Evolutionary conservation across 1,139 yeast genomes (phyloP).

Genomic region (Pichia sp.): DNA sequence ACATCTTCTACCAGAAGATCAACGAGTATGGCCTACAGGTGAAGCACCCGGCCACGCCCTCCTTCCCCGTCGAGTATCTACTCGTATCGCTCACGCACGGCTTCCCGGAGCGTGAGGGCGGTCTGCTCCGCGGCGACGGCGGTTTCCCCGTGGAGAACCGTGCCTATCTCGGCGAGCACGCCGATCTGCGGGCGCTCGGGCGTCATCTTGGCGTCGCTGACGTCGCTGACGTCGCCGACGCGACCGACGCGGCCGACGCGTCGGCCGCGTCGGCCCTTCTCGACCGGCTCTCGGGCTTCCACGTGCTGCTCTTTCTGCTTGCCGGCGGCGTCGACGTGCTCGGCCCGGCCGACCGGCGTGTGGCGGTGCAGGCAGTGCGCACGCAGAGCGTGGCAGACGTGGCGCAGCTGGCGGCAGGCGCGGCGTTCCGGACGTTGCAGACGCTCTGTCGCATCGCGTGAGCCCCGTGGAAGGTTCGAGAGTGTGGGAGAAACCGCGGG

Average conservation of each 20-base stretch:
- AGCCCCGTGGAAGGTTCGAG: not conserved
- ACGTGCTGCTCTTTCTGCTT: slow-evolving; percentile 2
- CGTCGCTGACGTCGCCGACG: not conserved
- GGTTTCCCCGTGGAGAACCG: slow-evolving; percentile 75
- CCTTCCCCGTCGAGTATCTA: slow-evolving; percentile 91
- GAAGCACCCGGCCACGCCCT: slow-evolving; percentile 87
- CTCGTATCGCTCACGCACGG: slow-evolving; percentile 90
- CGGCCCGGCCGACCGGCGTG: not conserved
- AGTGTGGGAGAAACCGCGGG: too few species aligned
- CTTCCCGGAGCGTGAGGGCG: slow-evolving; percentile 63
- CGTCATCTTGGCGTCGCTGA: not conserved
- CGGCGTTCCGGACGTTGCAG: slow-evolving; percentile 5
- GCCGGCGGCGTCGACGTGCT: not conserved
- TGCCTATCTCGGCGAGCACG: slow-evolving; percentile 55
- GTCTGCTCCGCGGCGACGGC: not conserved
- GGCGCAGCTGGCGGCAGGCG: slow-evolving; percentile 4
- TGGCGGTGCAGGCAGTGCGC: slow-evolving; percentile 5
- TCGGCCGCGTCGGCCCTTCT: not conserved
- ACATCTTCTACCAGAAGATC: slow-evolving; percentile 75
- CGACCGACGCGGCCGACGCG: not conserved
- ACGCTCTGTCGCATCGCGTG: slow-evolving; percentile 10
- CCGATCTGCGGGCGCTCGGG: not conserved
- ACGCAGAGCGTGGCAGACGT: not conserved
- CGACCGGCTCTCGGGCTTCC: not conserved
- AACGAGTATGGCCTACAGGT: slow-evolving; percentile 90